phyloP scores from a whole-genome alignment of 768 basidiomycete species.

The Basidioascus undulatus region DNA sequence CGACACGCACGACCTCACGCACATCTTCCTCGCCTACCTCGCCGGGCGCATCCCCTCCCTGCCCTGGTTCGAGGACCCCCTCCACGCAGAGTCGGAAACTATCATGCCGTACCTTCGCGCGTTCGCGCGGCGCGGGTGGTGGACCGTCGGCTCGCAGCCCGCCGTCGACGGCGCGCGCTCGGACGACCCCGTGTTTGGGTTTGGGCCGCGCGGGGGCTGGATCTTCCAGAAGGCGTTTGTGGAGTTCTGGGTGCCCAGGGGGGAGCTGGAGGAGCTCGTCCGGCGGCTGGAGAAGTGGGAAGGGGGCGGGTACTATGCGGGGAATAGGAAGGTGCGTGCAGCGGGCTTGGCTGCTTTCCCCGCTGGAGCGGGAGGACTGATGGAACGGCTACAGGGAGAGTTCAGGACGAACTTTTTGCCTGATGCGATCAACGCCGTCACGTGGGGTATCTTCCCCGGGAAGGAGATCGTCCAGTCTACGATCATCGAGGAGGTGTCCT shows the following conservation, averaged over 20 bases:
- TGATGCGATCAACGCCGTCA: conserved; percentile 73
- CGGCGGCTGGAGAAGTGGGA: conserved; percentile 16
- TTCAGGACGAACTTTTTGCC: conserved; percentile 53
- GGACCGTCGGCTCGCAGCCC: conserved; percentile 94
- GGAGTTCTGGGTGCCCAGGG: conserved; percentile 54
- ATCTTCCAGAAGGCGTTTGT: conserved; percentile 96
- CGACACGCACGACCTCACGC: conserved; percentile 40
- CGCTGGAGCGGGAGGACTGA: too few relatives aligned
- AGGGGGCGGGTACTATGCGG: conserved; percentile 67
- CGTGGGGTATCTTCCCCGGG: conserved; percentile 95
- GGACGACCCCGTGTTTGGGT: conserved; percentile 57
- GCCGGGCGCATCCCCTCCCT: conserved; percentile 40
- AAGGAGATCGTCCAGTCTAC: conserved; percentile 91
- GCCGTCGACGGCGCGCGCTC: conserved; percentile 60
- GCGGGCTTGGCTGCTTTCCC: background rate
- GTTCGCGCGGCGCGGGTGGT: conserved; percentile 43
- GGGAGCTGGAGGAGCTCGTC: conserved; percentile 16
- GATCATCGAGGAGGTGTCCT: conserved; percentile 83
- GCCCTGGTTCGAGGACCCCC: conserved; percentile 64
- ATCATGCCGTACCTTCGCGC: conserved; percentile 55
- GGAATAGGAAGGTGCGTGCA: conserved; percentile 37
- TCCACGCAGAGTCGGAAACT: conserved; percentile 54
- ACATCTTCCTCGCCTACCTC: conserved; percentile 59
- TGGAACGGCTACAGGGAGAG: conserved; percentile 34
- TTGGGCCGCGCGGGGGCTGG: conserved; percentile 79